A percentile compares a stretch with the other conserved stretches of the same genome.
These are phyloP conservation scores for Harringtonia lauricola DNA, from an alignment of 2,329 filamentous ascomycete genomes.

Conservation along the genomic window DNA sequence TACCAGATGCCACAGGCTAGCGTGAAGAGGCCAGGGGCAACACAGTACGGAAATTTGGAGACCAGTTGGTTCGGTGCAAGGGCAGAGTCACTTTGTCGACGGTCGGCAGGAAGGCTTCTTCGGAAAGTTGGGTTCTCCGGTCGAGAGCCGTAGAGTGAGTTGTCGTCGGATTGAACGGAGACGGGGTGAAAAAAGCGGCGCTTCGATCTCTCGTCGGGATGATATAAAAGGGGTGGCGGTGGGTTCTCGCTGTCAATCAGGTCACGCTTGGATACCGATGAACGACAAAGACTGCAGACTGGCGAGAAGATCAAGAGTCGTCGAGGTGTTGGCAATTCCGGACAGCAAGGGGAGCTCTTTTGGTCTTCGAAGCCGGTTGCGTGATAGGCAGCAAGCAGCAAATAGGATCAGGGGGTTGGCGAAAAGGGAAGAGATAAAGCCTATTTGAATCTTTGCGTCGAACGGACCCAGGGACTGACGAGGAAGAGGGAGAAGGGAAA, in stretches of 20 bases:
- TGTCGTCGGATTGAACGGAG: no score
- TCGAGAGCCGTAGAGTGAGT: no score
- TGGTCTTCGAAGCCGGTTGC: conserved; percentile 1
- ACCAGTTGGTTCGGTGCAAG: no score
- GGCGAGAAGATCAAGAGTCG: not conserved
- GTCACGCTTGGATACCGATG: conserved; percentile 8
- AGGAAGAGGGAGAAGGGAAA: conserved; percentile 16
- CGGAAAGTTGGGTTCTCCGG: no score
- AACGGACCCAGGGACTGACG: conserved; percentile 8
- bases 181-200: no score
- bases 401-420: not conserved
- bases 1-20: conserved; percentile 7
- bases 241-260: conserved; percentile 6
- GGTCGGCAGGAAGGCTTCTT: no score
- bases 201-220: no score
- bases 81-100: no score
- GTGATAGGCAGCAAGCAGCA: not conserved
- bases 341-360: conserved; percentile 2
- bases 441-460: conserved; percentile 7
- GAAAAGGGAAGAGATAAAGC: not conserved
- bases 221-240: not conserved
- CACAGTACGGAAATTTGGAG: no score
- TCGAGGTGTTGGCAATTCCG: not conserved
- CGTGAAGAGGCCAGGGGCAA: no score
- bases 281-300: conserved; percentile 4